phyloP scores from a whole-genome alignment of 345 rosid genomes.

The Populus pruinosa region DNA sequence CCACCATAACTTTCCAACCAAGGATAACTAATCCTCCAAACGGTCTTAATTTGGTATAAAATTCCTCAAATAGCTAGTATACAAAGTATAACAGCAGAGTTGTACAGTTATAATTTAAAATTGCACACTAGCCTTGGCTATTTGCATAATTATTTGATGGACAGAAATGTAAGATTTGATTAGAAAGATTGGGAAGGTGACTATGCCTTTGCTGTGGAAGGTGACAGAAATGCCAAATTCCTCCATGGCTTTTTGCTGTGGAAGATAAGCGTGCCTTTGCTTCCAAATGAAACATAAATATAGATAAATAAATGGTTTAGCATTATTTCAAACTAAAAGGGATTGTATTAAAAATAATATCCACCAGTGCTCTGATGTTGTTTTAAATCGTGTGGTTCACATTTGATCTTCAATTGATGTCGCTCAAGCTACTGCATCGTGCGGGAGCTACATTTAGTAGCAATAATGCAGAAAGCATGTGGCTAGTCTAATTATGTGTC shows the following conservation, averaged over 20 bases:
- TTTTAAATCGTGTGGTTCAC: neutral
- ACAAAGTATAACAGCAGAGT: neutral
- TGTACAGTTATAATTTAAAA: neutral
- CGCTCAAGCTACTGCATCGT: neutral
- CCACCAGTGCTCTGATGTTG: too few relatives aligned
- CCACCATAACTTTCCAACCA: neutral
- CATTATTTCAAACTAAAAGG: too few relatives aligned
- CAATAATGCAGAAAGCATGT: constrained; percentile 5
- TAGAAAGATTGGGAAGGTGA: too few relatives aligned
- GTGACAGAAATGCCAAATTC: too few relatives aligned
- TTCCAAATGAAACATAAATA: too few relatives aligned
- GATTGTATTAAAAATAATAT: too few relatives aligned
- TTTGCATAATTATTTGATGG: too few relatives aligned
- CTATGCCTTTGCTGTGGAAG: too few relatives aligned
- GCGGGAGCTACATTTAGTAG: constrained; percentile 1
- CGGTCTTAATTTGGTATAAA: neutral
- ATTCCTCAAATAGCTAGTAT: neutral
- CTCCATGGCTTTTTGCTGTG: neutral
- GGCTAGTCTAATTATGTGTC: neutral
- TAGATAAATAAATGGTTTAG: too few relatives aligned
- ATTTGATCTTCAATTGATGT: neutral
- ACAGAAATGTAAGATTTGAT: too few relatives aligned
- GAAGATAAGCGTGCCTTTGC: too few relatives aligned
- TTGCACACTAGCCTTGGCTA: too few relatives aligned
- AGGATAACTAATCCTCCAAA: neutral